These are phyloP conservation scores for Xylaria palmicola DNA, from an alignment of 495 filamentous ascomycete genomes.

Conservation along the genomic window DNA sequence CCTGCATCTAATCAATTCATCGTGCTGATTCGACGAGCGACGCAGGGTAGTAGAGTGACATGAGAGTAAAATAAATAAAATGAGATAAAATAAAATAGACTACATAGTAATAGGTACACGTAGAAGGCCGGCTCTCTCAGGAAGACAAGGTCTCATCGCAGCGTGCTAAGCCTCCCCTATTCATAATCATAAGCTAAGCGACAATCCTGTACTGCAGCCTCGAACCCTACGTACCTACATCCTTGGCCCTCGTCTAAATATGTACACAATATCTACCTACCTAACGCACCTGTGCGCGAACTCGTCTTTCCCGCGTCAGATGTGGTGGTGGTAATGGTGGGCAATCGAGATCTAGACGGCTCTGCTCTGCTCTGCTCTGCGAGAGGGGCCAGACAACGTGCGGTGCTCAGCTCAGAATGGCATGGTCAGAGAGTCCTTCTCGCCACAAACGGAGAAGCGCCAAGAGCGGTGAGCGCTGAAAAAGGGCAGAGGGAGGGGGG, in stretches of 20 bases:
- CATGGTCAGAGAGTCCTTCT: neutral
- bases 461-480: conserved; percentile 8
- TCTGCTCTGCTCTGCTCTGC: neutral
- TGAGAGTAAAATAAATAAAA: no score
- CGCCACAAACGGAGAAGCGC: neutral
- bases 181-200: neutral
- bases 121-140: neutral
- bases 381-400: neutral
- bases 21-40: no score
- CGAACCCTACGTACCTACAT: neutral
- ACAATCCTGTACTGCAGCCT: neutral
- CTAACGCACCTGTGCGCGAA: neutral
- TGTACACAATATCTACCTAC: neutral
- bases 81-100: no score
- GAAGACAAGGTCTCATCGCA: conserved; percentile 10
- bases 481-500: neutral
- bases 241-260: neutral
- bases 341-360: conserved; percentile 3
- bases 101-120: no score
- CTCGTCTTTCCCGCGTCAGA: neutral
- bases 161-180: conserved; percentile 8
- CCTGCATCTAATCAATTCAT: neutral
- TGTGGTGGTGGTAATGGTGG: neutral
- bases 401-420: conserved; percentile 2
- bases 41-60: no score